Conservation (phyloP, 169 alveolate genomes). For the Plasmodium cynomolgi region DNA sequence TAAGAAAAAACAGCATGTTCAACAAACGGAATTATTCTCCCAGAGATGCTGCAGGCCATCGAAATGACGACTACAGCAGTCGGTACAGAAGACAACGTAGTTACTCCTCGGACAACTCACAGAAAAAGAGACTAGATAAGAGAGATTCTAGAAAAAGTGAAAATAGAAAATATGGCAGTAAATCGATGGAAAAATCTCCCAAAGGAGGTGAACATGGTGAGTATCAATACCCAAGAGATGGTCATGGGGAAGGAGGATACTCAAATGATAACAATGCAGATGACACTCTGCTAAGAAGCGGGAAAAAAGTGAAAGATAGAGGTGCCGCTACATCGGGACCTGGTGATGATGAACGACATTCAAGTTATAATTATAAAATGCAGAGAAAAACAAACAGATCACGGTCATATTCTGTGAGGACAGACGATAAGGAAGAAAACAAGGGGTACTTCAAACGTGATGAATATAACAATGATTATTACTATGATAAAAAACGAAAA, state of each 20-base stretch:
- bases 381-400: conserved; percentile 1
- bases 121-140: not conserved
- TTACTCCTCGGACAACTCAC: not conserved
- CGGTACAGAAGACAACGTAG: conserved; percentile 10
- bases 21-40: conserved; percentile 34
- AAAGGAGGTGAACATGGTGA: not conserved
- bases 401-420: not conserved
- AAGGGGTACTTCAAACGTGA: not conserved
- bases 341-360: conserved; percentile 4
- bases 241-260: not conserved
- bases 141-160: not conserved
- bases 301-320: not conserved
- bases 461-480: conserved; percentile 9
- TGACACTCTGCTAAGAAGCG: not conserved
- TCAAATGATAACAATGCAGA: conserved; percentile 4
- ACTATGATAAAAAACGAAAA: conserved; percentile 44
- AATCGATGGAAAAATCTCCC: conserved; percentile 1
- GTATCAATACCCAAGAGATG: too few relatives aligned
- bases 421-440: not conserved
- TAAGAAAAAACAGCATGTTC: conserved; percentile 2
- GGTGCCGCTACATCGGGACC: not conserved
- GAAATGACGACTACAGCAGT: conserved; percentile 2
- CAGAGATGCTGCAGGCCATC: not conserved
- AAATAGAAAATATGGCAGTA: not conserved
- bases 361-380: not conserved